phyloP scores from a whole-genome alignment of 2,329 filamentous ascomycete genomes.

The Fusarium zealandicum region DNA sequence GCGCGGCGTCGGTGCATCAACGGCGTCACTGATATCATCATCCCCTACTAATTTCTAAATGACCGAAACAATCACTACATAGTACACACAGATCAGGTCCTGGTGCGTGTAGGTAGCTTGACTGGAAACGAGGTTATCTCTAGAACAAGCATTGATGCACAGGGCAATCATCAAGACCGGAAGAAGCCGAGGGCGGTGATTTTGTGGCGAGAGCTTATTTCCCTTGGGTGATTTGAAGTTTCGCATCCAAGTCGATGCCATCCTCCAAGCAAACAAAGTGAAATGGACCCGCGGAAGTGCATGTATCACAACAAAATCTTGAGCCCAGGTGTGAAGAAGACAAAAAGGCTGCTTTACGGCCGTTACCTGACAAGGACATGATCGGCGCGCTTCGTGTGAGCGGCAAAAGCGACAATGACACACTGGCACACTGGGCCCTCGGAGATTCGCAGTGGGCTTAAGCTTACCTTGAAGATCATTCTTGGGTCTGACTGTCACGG shows the following conservation, averaged over 20 bases:
- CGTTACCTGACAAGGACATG: slow-evolving; percentile 21
- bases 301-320: slow-evolving; percentile 24
- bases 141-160: slow-evolving; percentile 23
- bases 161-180: slow-evolving; percentile 5
- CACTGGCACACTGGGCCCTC: slow-evolving; percentile 18
- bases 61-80: slow-evolving; percentile 8
- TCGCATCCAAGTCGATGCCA: slow-evolving; percentile 8
- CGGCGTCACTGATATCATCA: slow-evolving; percentile 24
- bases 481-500: slow-evolving; percentile 30
- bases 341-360: slow-evolving; percentile 18
- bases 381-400: slow-evolving; percentile 18
- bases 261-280: not conserved
- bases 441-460: slow-evolving; percentile 35
- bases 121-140: slow-evolving; percentile 13
- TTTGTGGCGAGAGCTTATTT: slow-evolving; percentile 21
- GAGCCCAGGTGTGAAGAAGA: slow-evolving; percentile 7
- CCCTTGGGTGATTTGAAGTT: not conserved
- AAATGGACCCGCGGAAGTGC: slow-evolving; percentile 18
- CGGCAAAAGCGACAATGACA: slow-evolving; percentile 7
- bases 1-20: slow-evolving; percentile 13
- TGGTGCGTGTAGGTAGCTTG: slow-evolving; percentile 20
- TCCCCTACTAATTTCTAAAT: slow-evolving; percentile 14
- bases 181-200: slow-evolving; percentile 25
- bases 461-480: slow-evolving; percentile 37
- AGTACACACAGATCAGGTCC: slow-evolving; percentile 24